phyloP scores from a whole-genome alignment of 805 yeast species.

The Sugiyamaella mastotermitis region DNA sequence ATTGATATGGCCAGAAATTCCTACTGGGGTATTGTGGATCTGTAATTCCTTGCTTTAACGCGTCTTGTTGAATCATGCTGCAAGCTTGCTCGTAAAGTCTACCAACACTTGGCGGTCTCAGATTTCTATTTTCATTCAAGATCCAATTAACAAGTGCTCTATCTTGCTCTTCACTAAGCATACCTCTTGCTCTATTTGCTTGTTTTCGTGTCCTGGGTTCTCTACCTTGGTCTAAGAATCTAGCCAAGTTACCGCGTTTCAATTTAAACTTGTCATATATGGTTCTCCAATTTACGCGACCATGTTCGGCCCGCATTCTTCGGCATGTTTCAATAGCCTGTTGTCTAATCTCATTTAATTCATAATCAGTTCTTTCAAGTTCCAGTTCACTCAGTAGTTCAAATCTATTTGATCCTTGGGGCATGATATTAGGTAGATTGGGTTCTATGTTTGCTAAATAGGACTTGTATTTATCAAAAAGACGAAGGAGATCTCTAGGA shows the following conservation, averaged over 20 bases:
- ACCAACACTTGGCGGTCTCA: not conserved
- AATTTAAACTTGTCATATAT: not conserved
- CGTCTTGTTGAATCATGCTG: not conserved
- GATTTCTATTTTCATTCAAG: not conserved
- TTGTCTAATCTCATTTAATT: not conserved
- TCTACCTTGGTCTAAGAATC: not conserved
- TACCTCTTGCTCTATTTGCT: not conserved
- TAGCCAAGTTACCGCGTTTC: not conserved
- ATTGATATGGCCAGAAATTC: not conserved
- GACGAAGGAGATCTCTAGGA: constrained; percentile 1
- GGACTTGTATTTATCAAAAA: not conserved
- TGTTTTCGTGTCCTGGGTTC: not conserved
- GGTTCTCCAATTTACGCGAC: not conserved
- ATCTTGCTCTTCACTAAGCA: not conserved
- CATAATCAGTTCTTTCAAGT: too few species aligned
- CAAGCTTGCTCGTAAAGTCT: not conserved
- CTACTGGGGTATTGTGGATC: too few species aligned
- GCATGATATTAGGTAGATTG: not conserved
- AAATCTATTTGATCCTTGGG: not conserved
- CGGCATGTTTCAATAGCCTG: not conserved
- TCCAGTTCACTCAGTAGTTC: not conserved
- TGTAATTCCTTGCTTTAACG: not conserved
- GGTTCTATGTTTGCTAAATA: not conserved
- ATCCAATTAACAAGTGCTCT: not conserved
- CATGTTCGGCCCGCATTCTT: not conserved